A percentile compares a stretch with the other conserved stretches of the same genome.
Conservation (phyloP, 2,329 filamentous ascomycete genomes). For the Alternaria gaisen region DNA sequence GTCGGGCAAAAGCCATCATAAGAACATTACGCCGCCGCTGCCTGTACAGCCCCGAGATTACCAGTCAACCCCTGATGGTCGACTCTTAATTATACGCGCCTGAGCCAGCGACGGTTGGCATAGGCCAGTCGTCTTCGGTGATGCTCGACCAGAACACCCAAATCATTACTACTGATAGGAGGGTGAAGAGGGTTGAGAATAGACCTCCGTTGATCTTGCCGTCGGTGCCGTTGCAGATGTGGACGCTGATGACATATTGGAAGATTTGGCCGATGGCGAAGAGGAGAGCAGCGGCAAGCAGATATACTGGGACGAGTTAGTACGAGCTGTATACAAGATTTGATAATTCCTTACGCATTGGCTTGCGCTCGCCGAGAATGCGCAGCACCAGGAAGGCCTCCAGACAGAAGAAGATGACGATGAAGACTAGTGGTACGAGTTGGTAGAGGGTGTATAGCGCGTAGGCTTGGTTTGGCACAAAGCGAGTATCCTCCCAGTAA, state of each 20-base stretch:
- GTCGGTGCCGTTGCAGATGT: conserved; percentile 83
- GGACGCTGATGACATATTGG: conserved; percentile 90
- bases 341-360: conserved; percentile 74
- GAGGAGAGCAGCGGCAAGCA: conserved; percentile 75
- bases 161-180: conserved; percentile 80
- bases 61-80: conserved; percentile 14
- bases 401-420: conserved; percentile 85
- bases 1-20: conserved; percentile 46
- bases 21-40: conserved; percentile 45
- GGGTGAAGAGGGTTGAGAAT: conserved; percentile 92
- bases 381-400: conserved; percentile 84
- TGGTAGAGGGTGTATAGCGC: conserved; percentile 95
- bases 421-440: conserved; percentile 84
- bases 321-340: background rate
- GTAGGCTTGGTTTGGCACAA: conserved; percentile 71
- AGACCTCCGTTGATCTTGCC: conserved; percentile 92
- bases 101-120: conserved; percentile 55
- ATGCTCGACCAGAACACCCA: conserved; percentile 99
- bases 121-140: conserved; percentile 97
- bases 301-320: conserved; percentile 67
- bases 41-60: conserved; percentile 31
- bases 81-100: conserved; percentile 50
- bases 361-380: conserved; percentile 85
- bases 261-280: conserved; percentile 96
- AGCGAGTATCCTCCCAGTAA: conserved; percentile 69